Conservation (phyloP, 257 asterid species). For the Ligustrum vulgare region DNA sequence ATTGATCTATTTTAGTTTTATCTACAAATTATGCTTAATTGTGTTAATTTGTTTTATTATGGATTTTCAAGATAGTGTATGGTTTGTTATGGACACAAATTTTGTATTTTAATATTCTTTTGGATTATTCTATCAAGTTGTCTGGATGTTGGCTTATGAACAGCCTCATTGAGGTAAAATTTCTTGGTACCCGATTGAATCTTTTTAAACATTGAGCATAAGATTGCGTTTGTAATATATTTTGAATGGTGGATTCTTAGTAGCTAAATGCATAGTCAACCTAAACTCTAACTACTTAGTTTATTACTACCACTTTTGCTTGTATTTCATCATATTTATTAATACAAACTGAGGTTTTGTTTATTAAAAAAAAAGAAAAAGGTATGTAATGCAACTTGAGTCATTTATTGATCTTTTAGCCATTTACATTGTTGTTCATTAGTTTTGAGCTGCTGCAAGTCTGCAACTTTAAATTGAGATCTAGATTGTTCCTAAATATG, state of each 20-base stretch:
- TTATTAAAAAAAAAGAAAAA: too few relatives aligned
- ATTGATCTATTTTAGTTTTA: background rate
- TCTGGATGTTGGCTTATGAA: background rate
- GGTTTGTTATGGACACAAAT: background rate
- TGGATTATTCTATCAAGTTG: background rate
- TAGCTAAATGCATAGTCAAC: background rate
- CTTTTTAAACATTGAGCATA: background rate
- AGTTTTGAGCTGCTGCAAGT: background rate
- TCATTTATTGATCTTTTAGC: background rate
- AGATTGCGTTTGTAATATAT: background rate
- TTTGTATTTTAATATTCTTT: constrained; percentile 2
- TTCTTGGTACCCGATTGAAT: background rate
- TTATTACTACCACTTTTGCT: background rate
- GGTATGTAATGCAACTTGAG: background rate
- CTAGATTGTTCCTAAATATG: background rate
- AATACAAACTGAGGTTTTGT: too few relatives aligned
- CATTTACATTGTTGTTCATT: background rate
- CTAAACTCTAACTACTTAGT: background rate
- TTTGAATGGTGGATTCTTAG: background rate
- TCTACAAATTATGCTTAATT: background rate
- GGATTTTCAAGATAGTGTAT: background rate
- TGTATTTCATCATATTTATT: too few relatives aligned
- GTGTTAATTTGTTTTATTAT: background rate
- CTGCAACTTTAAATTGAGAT: background rate
- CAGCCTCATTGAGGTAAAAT: background rate